Evolutionary conservation across 345 rosid species (phyloP), one percentile per base, ranked within the genome.

Genomic region (Balakata baccata): DNA sequence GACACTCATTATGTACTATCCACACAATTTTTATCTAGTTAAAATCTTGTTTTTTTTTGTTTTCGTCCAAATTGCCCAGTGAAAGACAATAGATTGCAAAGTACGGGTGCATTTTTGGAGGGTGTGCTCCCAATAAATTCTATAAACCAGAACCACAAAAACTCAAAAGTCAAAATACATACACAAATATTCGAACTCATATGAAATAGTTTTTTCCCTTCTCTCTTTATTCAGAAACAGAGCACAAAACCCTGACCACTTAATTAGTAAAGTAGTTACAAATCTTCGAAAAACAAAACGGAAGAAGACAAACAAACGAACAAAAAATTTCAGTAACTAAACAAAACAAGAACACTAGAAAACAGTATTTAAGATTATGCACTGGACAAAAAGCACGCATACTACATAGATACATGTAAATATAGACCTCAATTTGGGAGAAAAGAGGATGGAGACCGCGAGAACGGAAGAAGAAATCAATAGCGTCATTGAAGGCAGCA

Each of bases 391-490:
- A 68, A 0, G n/a, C 22, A 57, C 3, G 23, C 0, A 43, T 41
- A 39, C 16, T 29, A 70, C 14, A 63, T 22, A 56, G 18, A 12
- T 2, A 29, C 17, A 7, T 17, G 43, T 47, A 11, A 25, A 51
- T 45, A n/a, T 17, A 59, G 63, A 93, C 97, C 98, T 93, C 98
- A 46, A 93, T 75, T 75, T 78, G 93, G 2, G 93, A 84, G 72
- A 82, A 82, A 59, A 89, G 93, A 8, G 84, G 68, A 4, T 61
- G 82, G 23, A 75, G 86, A 11, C 96, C 96, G 22, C 78, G 86
- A 18, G 87, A 81, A 67, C 83, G 80, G 75, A 84, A 89, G 87
- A 85, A 93, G 84, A 61, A 74, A 67, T 91, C 95, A 53, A 91
- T 83, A n/a, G 98, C 97, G 20, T 88, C 97, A 70, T 88, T 83